These are phyloP conservation scores for Penium margaritaceum DNA, from an alignment of 139 green algal species.

Conservation along the genomic window DNA sequence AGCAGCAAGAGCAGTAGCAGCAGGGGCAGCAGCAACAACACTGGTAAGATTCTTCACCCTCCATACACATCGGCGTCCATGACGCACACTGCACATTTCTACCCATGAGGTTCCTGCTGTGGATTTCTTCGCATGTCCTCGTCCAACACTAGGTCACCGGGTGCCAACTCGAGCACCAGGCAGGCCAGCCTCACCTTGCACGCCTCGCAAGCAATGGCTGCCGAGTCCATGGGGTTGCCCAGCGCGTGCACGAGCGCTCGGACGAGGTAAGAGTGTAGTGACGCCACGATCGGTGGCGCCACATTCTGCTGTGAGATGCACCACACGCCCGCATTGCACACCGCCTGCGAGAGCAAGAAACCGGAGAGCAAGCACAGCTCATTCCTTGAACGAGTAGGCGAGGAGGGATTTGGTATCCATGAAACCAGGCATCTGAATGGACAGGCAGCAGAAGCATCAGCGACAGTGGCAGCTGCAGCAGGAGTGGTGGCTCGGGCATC, in stretches of 20 bases:
- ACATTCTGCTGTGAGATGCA: constrained; percentile 11
- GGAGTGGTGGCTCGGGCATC: too few relatives aligned
- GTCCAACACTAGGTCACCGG: not conserved
- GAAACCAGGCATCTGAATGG: too few relatives aligned
- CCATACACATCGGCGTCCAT: too few relatives aligned
- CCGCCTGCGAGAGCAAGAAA: too few relatives aligned
- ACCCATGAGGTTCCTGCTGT: too few relatives aligned
- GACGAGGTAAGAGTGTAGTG: not conserved
- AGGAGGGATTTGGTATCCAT: too few relatives aligned
- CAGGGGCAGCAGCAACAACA: not conserved
- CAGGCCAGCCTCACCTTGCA: not conserved
- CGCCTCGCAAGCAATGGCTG: constrained; percentile 3
- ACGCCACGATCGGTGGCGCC: constrained; percentile 1
- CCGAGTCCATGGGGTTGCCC: constrained; percentile 1
- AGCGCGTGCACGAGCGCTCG: not conserved
- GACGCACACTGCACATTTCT: too few relatives aligned
- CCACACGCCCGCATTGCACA: not conserved
- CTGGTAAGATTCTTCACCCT: too few relatives aligned
- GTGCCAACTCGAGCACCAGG: not conserved
- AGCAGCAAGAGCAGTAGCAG: not conserved
- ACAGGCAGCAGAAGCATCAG: too few relatives aligned
- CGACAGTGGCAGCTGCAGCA: too few relatives aligned
- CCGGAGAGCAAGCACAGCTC: too few relatives aligned
- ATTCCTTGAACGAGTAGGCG: too few relatives aligned
- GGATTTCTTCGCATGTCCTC: not conserved